These are phyloP conservation scores for Teunomyces panamensis DNA, from an alignment of 805 yeast genomes.

Conservation along the genomic window DNA sequence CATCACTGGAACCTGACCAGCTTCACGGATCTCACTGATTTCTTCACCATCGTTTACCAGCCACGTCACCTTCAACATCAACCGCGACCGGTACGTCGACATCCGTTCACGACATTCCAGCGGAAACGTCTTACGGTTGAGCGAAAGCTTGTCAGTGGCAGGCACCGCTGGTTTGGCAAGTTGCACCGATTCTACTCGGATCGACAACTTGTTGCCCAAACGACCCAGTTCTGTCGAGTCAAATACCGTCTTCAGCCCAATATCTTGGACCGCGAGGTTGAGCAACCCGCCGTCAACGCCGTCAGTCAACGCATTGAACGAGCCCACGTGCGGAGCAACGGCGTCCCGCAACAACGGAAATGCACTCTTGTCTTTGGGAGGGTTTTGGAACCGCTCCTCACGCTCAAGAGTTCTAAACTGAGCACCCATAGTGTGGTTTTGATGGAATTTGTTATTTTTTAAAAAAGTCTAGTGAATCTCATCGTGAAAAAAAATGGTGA, in stretches of 20 bases:
- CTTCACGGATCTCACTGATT: conserved; percentile 77
- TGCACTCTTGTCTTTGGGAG: conserved; percentile 82
- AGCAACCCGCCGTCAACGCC: conserved; percentile 84
- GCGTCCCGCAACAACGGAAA: conserved; percentile 85
- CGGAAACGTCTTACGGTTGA: conserved; percentile 78
- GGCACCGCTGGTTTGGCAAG: conserved; percentile 81
- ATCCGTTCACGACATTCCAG: conserved; percentile 84
- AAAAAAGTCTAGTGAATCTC: not conserved
- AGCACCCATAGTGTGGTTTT: conserved; percentile 39
- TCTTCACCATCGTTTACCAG: conserved; percentile 86
- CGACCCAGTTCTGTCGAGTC: conserved; percentile 70
- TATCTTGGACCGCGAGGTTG: conserved; percentile 82
- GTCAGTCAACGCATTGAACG: conserved; percentile 91
- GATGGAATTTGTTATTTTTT: not conserved
- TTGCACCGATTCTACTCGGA: conserved; percentile 88
- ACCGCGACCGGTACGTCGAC: conserved; percentile 74
- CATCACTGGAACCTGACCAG: conserved; percentile 91
- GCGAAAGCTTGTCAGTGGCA: conserved; percentile 64
- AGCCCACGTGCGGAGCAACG: conserved; percentile 91
- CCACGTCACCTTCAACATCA: conserved; percentile 80
- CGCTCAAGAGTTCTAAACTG: conserved; percentile 82
- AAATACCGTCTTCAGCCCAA: conserved; percentile 81
- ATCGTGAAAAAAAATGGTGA: not conserved
- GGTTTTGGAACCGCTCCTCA: conserved; percentile 79
- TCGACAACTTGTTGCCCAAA: conserved; percentile 79